Conservation (phyloP, 371 early-diverging fungal species). For the Batrachochytrium dendrobatidis region DNA sequence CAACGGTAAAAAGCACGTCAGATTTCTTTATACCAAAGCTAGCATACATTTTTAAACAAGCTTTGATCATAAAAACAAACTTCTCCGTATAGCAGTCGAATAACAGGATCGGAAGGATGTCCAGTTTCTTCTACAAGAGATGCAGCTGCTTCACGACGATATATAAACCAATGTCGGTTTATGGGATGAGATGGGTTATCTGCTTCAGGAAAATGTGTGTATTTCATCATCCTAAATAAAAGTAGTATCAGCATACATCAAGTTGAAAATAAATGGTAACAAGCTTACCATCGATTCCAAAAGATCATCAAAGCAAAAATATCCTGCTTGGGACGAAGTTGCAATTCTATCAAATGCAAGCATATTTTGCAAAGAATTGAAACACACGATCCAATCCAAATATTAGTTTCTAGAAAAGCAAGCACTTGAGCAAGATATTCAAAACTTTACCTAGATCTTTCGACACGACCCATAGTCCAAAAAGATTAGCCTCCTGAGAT, state of each 20-base stretch:
- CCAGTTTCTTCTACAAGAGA: neutral
- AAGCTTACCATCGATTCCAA: constrained; percentile 32
- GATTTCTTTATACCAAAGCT: neutral
- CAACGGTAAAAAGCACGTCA: too few species aligned
- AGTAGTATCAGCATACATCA: neutral
- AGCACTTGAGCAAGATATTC: neutral
- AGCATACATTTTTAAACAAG: neutral
- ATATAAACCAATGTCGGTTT: constrained; percentile 43
- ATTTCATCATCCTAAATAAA: constrained; percentile 26
- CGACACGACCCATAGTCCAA: constrained; percentile 45
- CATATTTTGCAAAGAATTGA: neutral
- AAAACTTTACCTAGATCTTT: constrained; percentile 37
- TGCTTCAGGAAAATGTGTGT: constrained; percentile 46
- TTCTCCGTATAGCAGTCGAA: constrained; percentile 43
- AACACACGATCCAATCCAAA: neutral
- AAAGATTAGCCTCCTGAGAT: constrained; percentile 16
- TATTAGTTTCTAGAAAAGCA: neutral
- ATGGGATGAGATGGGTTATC: constrained; percentile 33
- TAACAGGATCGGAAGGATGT: constrained; percentile 23
- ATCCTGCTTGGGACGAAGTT: constrained; percentile 39
- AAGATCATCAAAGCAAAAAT: constrained; percentile 32
- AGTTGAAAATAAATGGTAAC: neutral
- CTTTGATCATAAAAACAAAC: constrained; percentile 13
- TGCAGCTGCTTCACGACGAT: constrained; percentile 36
- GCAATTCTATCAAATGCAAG: constrained; percentile 29